Evolutionary conservation across 202 grass and related monocot genomes (phyloP).

Genomic region (Thinopyrum obtusiflorum): DNA sequence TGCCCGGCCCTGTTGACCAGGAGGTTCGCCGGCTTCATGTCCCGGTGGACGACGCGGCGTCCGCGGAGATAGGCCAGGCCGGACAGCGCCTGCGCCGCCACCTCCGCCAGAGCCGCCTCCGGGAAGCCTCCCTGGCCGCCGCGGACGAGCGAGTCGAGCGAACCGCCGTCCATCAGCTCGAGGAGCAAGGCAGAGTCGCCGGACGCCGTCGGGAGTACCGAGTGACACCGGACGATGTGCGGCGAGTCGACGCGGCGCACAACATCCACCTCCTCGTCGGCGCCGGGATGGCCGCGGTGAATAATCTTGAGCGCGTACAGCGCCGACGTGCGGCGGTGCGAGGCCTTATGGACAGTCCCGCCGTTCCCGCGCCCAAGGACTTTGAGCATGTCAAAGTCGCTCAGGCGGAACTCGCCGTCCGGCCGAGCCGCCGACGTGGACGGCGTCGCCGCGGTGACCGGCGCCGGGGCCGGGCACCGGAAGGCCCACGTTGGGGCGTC

Average conservation of each 20-base stretch:
- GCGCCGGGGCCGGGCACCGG: slow-evolving; percentile 2
- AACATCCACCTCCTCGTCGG: background rate
- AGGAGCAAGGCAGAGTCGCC: slow-evolving; percentile 1
- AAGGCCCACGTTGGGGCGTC: slow-evolving; percentile 26
- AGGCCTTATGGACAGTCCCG: background rate
- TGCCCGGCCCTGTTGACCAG: slow-evolving; percentile 46
- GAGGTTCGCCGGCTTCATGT: slow-evolving; percentile 70
- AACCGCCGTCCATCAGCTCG: slow-evolving; percentile 11
- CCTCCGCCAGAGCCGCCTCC: slow-evolving; percentile 56
- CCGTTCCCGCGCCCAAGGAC: background rate
- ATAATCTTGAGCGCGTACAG: slow-evolving; percentile 11
- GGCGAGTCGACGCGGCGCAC: slow-evolving; percentile 10
- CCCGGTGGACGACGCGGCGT: slow-evolving; percentile 58
- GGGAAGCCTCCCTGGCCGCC: slow-evolving; percentile 28
- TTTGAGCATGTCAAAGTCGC: background rate
- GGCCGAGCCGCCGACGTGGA: background rate
- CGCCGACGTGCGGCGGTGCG: slow-evolving; percentile 13
- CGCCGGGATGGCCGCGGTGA: background rate
- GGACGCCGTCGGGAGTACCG: slow-evolving; percentile 2
- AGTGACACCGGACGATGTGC: background rate
- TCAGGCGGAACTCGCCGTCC: background rate
- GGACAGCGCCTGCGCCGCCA: slow-evolving; percentile 51
- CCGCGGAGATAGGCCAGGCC: slow-evolving; percentile 62
- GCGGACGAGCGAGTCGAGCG: slow-evolving; percentile 13
- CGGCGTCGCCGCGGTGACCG: background rate